Evolutionary conservation across 768 basidiomycete species (phyloP).

Genomic region (Hebeloma cylindrosporum): DNA sequence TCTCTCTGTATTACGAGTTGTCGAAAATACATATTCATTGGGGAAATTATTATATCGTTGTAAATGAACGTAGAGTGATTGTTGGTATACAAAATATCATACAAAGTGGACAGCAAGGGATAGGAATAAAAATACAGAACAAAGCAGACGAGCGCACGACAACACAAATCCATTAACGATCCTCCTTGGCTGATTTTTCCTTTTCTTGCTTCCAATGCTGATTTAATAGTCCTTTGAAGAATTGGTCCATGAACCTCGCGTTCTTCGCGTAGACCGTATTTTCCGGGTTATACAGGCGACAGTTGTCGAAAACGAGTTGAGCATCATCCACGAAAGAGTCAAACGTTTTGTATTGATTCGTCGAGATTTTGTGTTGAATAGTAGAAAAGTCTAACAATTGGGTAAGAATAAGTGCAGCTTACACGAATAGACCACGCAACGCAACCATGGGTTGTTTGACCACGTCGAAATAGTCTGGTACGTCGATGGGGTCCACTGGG

Average conservation of each 20-base stretch:
- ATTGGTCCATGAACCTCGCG: constrained; percentile 81
- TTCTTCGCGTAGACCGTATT: constrained; percentile 78
- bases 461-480: constrained; percentile 86
- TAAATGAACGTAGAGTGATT: neutral
- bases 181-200: constrained; percentile 17
- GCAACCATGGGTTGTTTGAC: constrained; percentile 92
- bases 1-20: constrained; percentile 6
- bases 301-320: constrained; percentile 86
- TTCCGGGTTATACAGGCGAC: constrained; percentile 84
- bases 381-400: constrained; percentile 73
- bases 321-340: constrained; percentile 78
- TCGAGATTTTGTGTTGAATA: constrained; percentile 88
- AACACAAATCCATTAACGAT: neutral
- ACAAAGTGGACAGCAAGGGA: constrained; percentile 2
- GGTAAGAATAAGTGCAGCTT: neutral
- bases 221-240: constrained; percentile 56
- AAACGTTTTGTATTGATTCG: constrained; percentile 76
- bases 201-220: constrained; percentile 29
- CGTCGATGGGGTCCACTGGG: constrained; percentile 80
- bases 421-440: constrained; percentile 23
- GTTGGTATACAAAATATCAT: constrained; percentile 9
- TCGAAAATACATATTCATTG: constrained; percentile 6
- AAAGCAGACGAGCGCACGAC: neutral
- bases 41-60: no score
- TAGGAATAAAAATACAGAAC: constrained; percentile 4